Evolutionary conservation across 2,329 filamentous ascomycete genomes (phyloP), one percentile per base, ranked within the genome.

Genomic region (Calonectria henricotiae): DNA sequence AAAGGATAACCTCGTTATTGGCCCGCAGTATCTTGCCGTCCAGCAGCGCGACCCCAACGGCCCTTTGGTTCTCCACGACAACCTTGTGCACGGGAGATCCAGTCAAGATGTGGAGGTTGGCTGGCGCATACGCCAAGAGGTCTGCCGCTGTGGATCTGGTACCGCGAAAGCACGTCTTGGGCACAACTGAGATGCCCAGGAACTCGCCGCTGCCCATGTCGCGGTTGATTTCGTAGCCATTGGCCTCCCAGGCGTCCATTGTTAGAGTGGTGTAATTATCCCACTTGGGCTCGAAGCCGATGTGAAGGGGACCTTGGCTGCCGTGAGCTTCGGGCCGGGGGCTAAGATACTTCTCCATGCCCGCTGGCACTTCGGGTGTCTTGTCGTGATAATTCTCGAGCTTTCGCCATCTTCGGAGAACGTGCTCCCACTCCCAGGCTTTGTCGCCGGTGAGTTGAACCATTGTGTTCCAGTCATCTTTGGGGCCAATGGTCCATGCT

Each of bases 381-480:
- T 69, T 67, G 63, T 71, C 60, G 41, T 73, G 71, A 25, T 73
- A 73, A 5, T 66, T 73, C 66, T 73, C 71, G 20, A 73, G 71
- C 30, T 70, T 41, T 43, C 43, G 64, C 44, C 66, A 73, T 20
- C 72, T 55, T 8, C 68, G 58, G 4, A 67, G 60, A 2, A 65
- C 72, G 3, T 71, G 58, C 23, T 55, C 43, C 72, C 72, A 73
- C 39, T 23, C 58, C 72, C 72, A 73, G 5, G 49, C 62, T 13
- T 67, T 23, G 41, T 73, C 72, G 12, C 62, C 67, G 2, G 65
- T 72, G 11, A 72, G 39, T 15, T 71, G 58, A 4, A 54, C 62
- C 65, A 73, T 72, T 1, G 67, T 70, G 9, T 70, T 67, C 72
- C 70, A 72, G 46, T 72, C 71, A 62, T 72, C 71, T 11, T 69